A percentile compares a stretch with the other conserved stretches of the same genome.
Evolutionary conservation across 306 rosid species (phyloP).

Genomic region (Begonia masoniana): DNA sequence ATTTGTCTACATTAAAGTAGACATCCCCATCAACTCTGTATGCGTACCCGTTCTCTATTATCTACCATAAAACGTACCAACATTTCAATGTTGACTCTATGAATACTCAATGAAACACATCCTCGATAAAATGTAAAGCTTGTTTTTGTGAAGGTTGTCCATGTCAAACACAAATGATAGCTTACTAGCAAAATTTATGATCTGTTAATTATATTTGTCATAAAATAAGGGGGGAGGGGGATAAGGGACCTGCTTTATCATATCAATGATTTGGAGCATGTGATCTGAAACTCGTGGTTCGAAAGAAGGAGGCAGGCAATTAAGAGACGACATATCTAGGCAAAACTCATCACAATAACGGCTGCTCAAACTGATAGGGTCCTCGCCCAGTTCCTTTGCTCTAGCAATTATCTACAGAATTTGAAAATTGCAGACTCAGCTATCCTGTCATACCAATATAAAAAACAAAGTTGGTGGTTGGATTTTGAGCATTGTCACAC

Average conservation of each 20-base stretch:
- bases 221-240: neutral
- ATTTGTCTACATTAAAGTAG: constrained; percentile 64
- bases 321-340: constrained; percentile 62
- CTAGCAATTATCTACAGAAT: constrained; percentile 92
- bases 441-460: constrained; percentile 80
- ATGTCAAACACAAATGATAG: no score
- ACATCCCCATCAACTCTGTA: constrained; percentile 79
- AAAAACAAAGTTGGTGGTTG: constrained; percentile 41
- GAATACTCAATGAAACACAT: no score
- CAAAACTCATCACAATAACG: constrained; percentile 71
- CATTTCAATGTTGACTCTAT: no score
- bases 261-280: constrained; percentile 71
- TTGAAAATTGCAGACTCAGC: constrained; percentile 88
- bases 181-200: no score
- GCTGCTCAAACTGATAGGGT: constrained; percentile 69
- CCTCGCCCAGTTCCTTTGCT: constrained; percentile 80
- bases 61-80: constrained; percentile 35
- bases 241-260: constrained; percentile 69
- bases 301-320: constrained; percentile 71
- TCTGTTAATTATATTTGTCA: no score
- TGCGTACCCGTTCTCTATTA: constrained; percentile 77
- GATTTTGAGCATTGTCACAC: constrained; percentile 13
- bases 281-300: constrained; percentile 93
- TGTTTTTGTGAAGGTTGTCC: no score
- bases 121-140: no score